Evolutionary conservation across 495 filamentous ascomycete species (phyloP), one percentile per base, ranked within the genome.

Genomic region (Massariosphaeria phaeospora): DNA sequence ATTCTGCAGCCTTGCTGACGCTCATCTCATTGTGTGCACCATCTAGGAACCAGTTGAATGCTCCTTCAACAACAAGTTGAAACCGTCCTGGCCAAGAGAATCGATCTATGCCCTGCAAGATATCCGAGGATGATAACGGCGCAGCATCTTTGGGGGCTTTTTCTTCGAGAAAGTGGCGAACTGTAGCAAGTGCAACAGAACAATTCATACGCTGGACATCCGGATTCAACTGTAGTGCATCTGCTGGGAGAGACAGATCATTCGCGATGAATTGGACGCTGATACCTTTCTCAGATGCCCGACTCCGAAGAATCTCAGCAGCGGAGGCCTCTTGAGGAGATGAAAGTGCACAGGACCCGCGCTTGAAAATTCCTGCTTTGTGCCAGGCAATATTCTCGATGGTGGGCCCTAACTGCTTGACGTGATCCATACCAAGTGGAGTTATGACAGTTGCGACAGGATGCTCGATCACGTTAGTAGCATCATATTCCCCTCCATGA

Each of bases 21-120:
- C 75, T 78, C 54, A 74, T 45, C 3, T 70, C 67, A 50, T 77
- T 79, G 52, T 79, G 75, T 0, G 76, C 75, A 27, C 68, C 70
- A 60, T 79, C 75, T 20, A 79, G 43, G 52, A 70, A 76, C 74
- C 75, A 79, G 24, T 60, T 61, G 27, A 21, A 48, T 11, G 43
- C 31, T 13, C 50, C 64, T 5, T 72, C 53, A 2, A 64, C 35
- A 2, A 77, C 57, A 6, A 68, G 52, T 51, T 79, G 70, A 46
- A 73, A 79, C 43, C 76, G 61, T 10, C 75, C 77, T 3, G 66
- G 62, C 73, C 71, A 76, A 1, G 46, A 60, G 33, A 71, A 73
- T 29, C 67, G 67, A 11, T 72, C 48, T 1, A 76, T 53, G 13
- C 70, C 76, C 3, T n/a, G 7, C 1, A 30, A 8, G 3, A 77